Percentiles rank a stretch among this genome's conserved stretches.
Conservation (phyloP, 2,329 filamentous ascomycete species). For the Neofusicoccum sp. region DNA sequence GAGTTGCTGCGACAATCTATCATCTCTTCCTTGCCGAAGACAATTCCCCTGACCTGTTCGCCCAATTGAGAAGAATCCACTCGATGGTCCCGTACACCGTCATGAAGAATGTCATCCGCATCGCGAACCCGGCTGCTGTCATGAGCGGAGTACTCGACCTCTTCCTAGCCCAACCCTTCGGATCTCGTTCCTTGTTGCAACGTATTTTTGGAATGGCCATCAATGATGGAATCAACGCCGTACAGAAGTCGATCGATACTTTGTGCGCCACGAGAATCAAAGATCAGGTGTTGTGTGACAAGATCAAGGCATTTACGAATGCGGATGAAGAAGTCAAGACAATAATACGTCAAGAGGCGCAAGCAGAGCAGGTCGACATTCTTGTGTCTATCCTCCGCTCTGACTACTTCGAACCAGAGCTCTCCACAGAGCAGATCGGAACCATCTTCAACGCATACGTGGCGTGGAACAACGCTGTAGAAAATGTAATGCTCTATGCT, state of each 20-base stretch:
- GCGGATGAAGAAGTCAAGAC: conserved; percentile 73
- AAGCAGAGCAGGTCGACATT: conserved; percentile 72
- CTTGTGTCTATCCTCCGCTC: conserved; percentile 82
- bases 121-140: conserved; percentile 92
- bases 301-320: conserved; percentile 77
- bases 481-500: conserved; percentile 57
- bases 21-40: conserved; percentile 97
- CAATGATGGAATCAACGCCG: conserved; percentile 81
- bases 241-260: conserved; percentile 82
- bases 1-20: conserved; percentile 90
- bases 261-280: conserved; percentile 69
- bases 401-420: conserved; percentile 68
- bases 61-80: conserved; percentile 90
- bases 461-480: conserved; percentile 91
- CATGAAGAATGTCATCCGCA: conserved; percentile 93
- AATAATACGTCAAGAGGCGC: conserved; percentile 70
- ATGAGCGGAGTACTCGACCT: conserved; percentile 95
- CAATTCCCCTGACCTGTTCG: conserved; percentile 94
- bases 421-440: conserved; percentile 73
- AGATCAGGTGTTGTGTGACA: conserved; percentile 75
- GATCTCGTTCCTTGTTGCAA: conserved; percentile 84
- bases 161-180: conserved; percentile 93
- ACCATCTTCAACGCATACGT: conserved; percentile 92
- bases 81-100: conserved; percentile 90
- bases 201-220: conserved; percentile 91